Base-by-base conservation (phyloP, 306 rosid species). In the Herpetospermum pedunculosum region DNA sequence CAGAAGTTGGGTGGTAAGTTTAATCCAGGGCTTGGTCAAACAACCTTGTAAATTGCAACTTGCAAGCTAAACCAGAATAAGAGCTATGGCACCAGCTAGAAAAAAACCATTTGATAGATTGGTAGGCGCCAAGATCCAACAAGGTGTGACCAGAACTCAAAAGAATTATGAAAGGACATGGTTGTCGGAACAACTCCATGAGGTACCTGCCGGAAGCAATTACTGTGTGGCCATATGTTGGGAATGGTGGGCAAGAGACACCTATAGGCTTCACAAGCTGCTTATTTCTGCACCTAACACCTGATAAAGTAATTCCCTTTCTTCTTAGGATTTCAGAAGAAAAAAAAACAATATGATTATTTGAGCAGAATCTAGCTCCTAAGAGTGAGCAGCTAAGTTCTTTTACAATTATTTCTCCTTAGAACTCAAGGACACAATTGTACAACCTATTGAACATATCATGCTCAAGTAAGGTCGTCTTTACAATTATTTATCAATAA, bases 101-200 rank as follows among this genome's bases (percentile, higher is more conserved):
- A 89, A 88, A 82, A 77, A 84, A 83, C 96, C 87, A 92, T 75
- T 89, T 87, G 73, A 92, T 83, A 72, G 88, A 83, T 0, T 87
- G 82, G 79, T 91, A 91, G 75, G 79, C 75, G 35, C 91, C 97
- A 87, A 92, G 35, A 85, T 87, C 79, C 91, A 78, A 29, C 83
- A 83, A 2, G 96, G 91, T 8, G 87, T 87, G 9, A 89, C 79
- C 19, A 89, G 77, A n/a, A 92, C 97, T 90, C 92, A 89, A 54
- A 92, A 0, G 88, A 82, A 28, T 92, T 87, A 19, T 89, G 35
- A 87, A 86, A 87, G 85, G 9, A 89, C 88, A 68, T 92, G 92
- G 81, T 89, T 96, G 11, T 87, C 76, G 0, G 92, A 96, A 62
- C 91, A 89, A 28, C 90, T 89, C 96, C 96, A 92, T 16, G 91